Conservation (phyloP, 257 asterid genomes). For the Salvia rosmarinus region DNA sequence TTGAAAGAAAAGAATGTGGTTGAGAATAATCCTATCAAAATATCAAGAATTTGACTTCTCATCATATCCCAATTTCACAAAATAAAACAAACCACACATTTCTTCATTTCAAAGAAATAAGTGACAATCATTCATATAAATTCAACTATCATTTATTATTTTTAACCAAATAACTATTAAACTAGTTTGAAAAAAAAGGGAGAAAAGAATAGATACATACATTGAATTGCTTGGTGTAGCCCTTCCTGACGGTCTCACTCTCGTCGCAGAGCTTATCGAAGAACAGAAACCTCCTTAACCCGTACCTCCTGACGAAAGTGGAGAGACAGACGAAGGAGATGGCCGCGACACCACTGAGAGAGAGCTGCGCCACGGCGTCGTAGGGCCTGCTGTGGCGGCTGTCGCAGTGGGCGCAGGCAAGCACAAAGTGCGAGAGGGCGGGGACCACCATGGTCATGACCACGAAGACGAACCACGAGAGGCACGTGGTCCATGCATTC, state of each 20-base stretch:
- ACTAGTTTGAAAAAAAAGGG: neutral
- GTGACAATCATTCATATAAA: too few relatives aligned
- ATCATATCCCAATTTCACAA: too few relatives aligned
- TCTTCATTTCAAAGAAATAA: too few relatives aligned
- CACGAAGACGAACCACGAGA: slow-evolving; percentile 75
- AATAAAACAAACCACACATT: too few relatives aligned
- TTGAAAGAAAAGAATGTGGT: too few relatives aligned
- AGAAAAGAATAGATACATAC: slow-evolving; percentile 43
- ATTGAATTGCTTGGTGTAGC: slow-evolving; percentile 68
- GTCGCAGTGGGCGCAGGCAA: slow-evolving; percentile 72
- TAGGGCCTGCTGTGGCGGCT: slow-evolving; percentile 70
- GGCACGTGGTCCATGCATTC: slow-evolving; percentile 48
- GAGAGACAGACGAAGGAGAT: slow-evolving; percentile 80
- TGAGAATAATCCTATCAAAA: too few relatives aligned
- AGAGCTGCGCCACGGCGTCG: slow-evolving; percentile 81
- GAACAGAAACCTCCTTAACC: slow-evolving; percentile 80
- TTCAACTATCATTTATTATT: too few relatives aligned
- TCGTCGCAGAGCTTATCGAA: slow-evolving; percentile 83
- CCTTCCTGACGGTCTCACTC: slow-evolving; percentile 82
- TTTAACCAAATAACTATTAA: too few relatives aligned
- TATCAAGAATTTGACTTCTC: too few relatives aligned
- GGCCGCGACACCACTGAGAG: slow-evolving; percentile 72
- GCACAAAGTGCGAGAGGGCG: slow-evolving; percentile 65
- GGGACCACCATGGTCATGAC: slow-evolving; percentile 66
- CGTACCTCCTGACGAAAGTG: slow-evolving; percentile 55